Evolutionary conservation across 1,284 basidiomycete species (phyloP).

Genomic region (Tilletia caries): DNA sequence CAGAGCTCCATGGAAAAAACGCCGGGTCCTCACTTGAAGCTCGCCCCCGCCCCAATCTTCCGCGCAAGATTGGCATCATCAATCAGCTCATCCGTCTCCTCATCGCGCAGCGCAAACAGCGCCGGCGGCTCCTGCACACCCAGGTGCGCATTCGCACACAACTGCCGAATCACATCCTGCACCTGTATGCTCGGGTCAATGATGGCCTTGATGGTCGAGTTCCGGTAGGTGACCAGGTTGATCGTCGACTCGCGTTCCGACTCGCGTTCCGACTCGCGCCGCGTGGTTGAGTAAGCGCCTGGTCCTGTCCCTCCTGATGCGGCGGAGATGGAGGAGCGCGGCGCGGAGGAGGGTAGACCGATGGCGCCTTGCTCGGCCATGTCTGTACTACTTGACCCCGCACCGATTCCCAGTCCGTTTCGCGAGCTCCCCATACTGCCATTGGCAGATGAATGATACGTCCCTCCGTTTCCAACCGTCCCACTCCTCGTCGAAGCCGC

Average conservation of each 20-base stretch:
- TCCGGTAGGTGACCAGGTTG: slow-evolving; percentile 43
- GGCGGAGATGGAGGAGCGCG: not conserved
- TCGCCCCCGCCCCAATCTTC: slow-evolving; percentile 43
- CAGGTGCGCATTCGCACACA: slow-evolving; percentile 59
- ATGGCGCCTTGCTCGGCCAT: too few species aligned
- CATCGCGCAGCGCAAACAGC: slow-evolving; percentile 77
- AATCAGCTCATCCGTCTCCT: slow-evolving; percentile 77
- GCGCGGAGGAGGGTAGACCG: too few species aligned
- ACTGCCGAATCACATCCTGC: slow-evolving; percentile 48
- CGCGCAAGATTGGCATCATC: slow-evolving; percentile 62
- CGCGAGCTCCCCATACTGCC: too few species aligned
- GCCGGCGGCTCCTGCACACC: slow-evolving; percentile 76
- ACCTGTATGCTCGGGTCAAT: slow-evolving; percentile 41
- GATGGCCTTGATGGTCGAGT: slow-evolving; percentile 42
- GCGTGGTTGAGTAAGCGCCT: too few species aligned
- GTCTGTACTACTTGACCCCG: too few species aligned
- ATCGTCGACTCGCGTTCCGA: slow-evolving; percentile 19
- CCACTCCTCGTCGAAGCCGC: too few species aligned
- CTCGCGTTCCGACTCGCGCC: not conserved
- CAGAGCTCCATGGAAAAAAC: not conserved
- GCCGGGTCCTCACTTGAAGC: slow-evolving; percentile 32
- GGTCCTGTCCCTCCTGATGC: not conserved
- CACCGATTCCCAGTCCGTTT: too few species aligned
- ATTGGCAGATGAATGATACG: too few species aligned
- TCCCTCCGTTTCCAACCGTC: too few species aligned